Base-by-base conservation (phyloP, 169 alveolate genomes). In the Plasmodium ovale region DNA sequence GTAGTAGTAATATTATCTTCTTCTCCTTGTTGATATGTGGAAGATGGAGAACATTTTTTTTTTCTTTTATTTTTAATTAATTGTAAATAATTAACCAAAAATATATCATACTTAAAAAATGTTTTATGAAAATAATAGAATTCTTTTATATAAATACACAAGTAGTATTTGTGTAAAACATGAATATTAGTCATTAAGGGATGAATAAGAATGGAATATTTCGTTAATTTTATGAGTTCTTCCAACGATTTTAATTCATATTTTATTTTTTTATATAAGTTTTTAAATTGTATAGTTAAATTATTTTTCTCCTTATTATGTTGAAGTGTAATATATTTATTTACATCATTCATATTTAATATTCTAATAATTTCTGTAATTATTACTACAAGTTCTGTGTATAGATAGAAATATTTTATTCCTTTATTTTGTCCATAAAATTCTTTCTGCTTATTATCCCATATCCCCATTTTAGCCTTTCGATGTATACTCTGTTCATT, bases 91-190 rank as follows among this genome's bases (percentile, higher is more conserved):
- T 82, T 44, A 35, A 16, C 44, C n/a, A 82, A 27, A 56, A 82
- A 82, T 27, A 82, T 7, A 67, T 82, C 84, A 58, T 82, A 82
- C 19, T 82, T 82, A 82, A 82, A 82, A 67, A 82, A 82, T 35
- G 74, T 44, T 71, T 82, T 82, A 62, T 68, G 79, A 44, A 82
- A 82, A 69, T 33, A 68, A 58, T 82, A 71, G 49, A 35, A 82
- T 58, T 82, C 90, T 44, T 65, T 82, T 82, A 82, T 82, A 58
- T 82, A 82, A 23, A 82, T 21, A 21, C 85, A 51, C 37, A 82
- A 82, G 54, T 82, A 82, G 35, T 54, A 82, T 58, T 67, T 47
- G 39, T 82, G 90, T 35, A 82, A 59, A 53, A 27, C 29, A 33
- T 82, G 90, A 16, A 82, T 65, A 58, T 82, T 65, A 53, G 67